Percentiles rank a stretch among this genome's conserved stretches.
Conservation (phyloP, 2,329 filamentous ascomycete species). For the Penicillium occitanis region DNA sequence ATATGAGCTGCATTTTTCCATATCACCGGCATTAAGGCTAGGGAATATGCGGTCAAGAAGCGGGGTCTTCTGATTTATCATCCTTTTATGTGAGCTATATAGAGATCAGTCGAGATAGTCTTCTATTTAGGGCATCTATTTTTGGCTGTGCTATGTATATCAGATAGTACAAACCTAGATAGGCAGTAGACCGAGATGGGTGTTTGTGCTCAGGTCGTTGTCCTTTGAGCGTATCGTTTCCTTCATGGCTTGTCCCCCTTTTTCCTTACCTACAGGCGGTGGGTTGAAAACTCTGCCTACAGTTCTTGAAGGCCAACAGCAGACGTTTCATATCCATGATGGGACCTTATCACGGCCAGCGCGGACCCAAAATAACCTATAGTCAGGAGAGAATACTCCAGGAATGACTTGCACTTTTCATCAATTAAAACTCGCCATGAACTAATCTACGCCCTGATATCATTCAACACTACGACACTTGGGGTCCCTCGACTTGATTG, state of each 20-base stretch:
- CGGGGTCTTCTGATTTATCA: constrained; percentile 4
- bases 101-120: neutral
- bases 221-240: no score
- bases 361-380: neutral
- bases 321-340: no score
- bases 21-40: neutral
- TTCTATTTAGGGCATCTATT: neutral
- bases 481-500: neutral
- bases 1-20: neutral
- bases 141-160: neutral
- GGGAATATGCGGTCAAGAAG: neutral
- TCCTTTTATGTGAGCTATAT: neutral
- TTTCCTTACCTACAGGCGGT: neutral
- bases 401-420: neutral
- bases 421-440: neutral
- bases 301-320: no score
- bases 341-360: neutral
- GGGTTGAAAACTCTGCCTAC: neutral
- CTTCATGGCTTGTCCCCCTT: neutral
- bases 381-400: neutral
- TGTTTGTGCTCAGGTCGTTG: neutral
- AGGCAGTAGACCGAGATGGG: neutral
- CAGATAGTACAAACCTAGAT: neutral
- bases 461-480: no score
- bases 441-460: no score